Percentiles rank a stretch among this genome's conserved stretches.
phyloP scores from a whole-genome alignment of 192 early-diverging fungal genomes.

The Backusella circina region DNA sequence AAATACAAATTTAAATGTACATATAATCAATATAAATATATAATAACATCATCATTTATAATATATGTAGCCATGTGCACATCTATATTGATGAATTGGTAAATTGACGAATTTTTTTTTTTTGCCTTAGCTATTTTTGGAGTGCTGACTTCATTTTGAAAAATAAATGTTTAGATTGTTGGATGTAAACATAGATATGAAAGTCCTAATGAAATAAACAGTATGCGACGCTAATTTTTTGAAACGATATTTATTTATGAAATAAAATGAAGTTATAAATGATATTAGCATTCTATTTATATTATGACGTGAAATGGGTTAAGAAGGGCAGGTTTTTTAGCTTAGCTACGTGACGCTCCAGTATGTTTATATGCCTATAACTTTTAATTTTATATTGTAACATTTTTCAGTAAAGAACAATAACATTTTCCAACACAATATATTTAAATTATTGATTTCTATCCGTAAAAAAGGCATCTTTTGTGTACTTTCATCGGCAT shows the following conservation, averaged over 20 bases:
- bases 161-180: neutral
- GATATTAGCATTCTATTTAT: neutral
- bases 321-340: neutral
- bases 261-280: neutral
- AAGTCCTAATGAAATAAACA: neutral
- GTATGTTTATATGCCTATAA: neutral
- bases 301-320: neutral
- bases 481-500: constrained; percentile 1
- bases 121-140: neutral
- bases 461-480: neutral
- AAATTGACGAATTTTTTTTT: neutral
- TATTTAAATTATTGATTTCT: neutral
- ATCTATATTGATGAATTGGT: neutral
- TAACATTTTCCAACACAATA: neutral
- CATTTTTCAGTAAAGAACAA: neutral
- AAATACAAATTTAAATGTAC: neutral
- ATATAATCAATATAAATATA: neutral
- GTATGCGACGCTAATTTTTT: neutral
- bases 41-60: neutral
- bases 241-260: neutral
- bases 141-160: neutral
- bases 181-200: neutral
- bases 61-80: neutral
- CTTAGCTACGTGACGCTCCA: neutral
- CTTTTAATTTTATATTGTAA: neutral